Evolutionary conservation across 2,329 filamentous ascomycete genomes (phyloP).

Genomic region (Colletotrichum tamarilloi): DNA sequence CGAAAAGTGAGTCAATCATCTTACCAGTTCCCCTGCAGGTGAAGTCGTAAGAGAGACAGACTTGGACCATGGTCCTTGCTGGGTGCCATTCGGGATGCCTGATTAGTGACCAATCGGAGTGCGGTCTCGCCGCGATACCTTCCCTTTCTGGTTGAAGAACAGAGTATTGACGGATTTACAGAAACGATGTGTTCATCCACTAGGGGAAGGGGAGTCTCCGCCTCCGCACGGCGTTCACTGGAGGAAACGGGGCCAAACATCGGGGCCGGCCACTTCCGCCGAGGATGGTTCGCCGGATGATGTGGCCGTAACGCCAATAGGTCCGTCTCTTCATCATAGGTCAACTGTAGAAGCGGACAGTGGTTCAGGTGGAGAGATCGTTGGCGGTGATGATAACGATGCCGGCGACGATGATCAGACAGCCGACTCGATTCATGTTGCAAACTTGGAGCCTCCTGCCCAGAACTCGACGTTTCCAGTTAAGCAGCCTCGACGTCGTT

Average conservation of each 20-base stretch:
- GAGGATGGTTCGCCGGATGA: background rate
- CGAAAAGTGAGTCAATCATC: slow-evolving; percentile 27
- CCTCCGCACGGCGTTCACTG: slow-evolving; percentile 13
- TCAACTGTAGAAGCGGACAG: background rate
- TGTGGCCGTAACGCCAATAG: background rate
- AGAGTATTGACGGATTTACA: slow-evolving; percentile 6
- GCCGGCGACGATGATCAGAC: background rate
- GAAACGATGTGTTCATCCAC: slow-evolving; percentile 36
- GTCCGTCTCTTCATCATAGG: background rate
- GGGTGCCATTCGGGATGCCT: background rate
- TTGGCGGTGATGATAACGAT: background rate
- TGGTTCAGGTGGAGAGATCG: background rate
- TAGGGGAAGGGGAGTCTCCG: slow-evolving; percentile 7
- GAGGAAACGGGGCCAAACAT: background rate
- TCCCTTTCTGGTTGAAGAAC: background rate
- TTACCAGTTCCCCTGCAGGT: background rate
- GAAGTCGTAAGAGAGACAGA: background rate
- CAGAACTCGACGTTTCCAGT: background rate
- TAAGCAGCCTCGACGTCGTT: background rate
- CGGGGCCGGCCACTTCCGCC: background rate
- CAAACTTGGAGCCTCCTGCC: background rate
- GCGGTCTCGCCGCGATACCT: background rate
- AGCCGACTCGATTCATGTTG: slow-evolving; percentile 1
- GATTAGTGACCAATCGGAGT: slow-evolving; percentile 6
- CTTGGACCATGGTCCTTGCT: background rate